Evolutionary conservation across 1,284 basidiomycete species (phyloP).

Genomic region (Cryptococcus sp.): DNA sequence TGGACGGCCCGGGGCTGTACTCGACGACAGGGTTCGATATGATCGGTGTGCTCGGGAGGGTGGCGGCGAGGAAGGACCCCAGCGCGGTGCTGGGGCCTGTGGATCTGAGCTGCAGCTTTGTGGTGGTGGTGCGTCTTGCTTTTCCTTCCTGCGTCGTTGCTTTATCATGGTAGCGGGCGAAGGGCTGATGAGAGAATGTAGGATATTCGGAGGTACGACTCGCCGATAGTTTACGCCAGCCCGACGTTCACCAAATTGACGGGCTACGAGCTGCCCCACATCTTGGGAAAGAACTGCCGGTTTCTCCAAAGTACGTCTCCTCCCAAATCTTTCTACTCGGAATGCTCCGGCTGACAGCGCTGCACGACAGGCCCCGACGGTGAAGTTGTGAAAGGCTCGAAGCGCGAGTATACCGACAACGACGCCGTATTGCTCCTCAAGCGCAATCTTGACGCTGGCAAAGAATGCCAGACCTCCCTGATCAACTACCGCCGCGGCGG

Average conservation of each 20-base stretch:
- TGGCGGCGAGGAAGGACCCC: constrained; percentile 70
- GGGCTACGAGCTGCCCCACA: constrained; percentile 72
- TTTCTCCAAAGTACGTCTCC: constrained; percentile 54
- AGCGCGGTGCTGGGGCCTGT: constrained; percentile 80
- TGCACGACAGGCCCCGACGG: constrained; percentile 60
- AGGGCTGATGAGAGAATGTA: constrained; percentile 12
- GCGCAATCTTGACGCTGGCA: constrained; percentile 64
- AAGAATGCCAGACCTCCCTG: constrained; percentile 82
- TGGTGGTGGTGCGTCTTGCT: constrained; percentile 58
- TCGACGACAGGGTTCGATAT: constrained; percentile 87
- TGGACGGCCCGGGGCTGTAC: constrained; percentile 58
- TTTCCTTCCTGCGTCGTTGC: neutral
- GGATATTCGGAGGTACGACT: constrained; percentile 74
- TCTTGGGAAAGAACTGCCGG: constrained; percentile 85
- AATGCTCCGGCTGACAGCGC: constrained; percentile 63
- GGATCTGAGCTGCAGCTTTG: constrained; percentile 84
- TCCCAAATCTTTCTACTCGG: constrained; percentile 27
- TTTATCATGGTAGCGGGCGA: neutral
- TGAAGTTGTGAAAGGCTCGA: constrained; percentile 61
- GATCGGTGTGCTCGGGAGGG: constrained; percentile 72
- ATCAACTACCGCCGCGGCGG: constrained; percentile 87
- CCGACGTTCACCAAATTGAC: constrained; percentile 76
- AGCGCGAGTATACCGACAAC: constrained; percentile 64
- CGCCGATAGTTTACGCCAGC: constrained; percentile 82
- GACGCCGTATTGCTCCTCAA: constrained; percentile 68